Conservation (phyloP, 2,329 filamentous ascomycete species). For the Fusarium concolor region DNA sequence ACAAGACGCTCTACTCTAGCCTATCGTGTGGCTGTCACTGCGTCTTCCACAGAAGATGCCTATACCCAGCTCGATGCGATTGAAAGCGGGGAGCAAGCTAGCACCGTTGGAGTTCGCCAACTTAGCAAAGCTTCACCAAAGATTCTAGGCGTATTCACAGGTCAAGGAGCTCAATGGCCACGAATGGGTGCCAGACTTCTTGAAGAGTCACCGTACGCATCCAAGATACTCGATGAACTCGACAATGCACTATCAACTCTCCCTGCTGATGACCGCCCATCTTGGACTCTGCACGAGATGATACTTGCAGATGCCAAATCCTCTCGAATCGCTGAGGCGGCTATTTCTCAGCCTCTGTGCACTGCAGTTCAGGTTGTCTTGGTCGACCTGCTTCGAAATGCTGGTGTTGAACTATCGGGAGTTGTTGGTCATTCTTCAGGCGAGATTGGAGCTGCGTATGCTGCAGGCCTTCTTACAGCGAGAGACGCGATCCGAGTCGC, state of each 20-base stretch:
- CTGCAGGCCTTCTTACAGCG: slow-evolving; percentile 55
- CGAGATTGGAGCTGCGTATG: slow-evolving; percentile 57
- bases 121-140: not conserved
- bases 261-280: no score
- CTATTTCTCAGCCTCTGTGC: not conserved
- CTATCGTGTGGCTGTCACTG: no score
- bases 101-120: no score
- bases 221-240: not conserved
- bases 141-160: not conserved
- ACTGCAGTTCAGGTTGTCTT: slow-evolving; percentile 49
- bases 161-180: slow-evolving; percentile 4
- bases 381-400: slow-evolving; percentile 65
- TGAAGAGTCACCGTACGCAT: not conserved
- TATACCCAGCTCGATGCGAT: not conserved
- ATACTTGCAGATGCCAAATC: not conserved
- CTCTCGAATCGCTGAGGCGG: not conserved
- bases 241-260: no score
- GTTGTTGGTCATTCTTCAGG: not conserved
- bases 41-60: no score
- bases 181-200: not conserved
- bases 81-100: not conserved
- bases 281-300: no score
- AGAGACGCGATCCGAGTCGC: slow-evolving; percentile 44
- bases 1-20: no score
- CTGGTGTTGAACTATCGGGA: not conserved